Percentiles rank a stretch among this genome's conserved stretches.
Evolutionary conservation across 1,139 yeast species (phyloP).

Genomic region (Suhomyces kunorum): DNA sequence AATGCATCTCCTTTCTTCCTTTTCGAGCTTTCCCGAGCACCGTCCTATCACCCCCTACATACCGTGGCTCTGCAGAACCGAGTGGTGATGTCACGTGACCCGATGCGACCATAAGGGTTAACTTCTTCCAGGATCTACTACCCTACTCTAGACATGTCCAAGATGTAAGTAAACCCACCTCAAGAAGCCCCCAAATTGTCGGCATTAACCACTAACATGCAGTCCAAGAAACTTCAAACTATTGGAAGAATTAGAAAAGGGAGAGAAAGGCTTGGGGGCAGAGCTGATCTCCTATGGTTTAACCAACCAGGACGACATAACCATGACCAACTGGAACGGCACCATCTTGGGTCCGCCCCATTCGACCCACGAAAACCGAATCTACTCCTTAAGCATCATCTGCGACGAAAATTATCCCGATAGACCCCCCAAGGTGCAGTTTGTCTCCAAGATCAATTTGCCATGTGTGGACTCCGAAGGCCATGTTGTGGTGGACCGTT

Average conservation of each 20-base stretch:
- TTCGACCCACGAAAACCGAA: constrained; percentile 88
- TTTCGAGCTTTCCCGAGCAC: no score
- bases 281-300: constrained; percentile 95
- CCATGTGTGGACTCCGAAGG: constrained; percentile 86
- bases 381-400: constrained; percentile 75
- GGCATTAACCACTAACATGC: constrained; percentile 10
- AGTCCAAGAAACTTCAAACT: constrained; percentile 94
- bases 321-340: constrained; percentile 95
- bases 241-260: constrained; percentile 94
- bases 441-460: constrained; percentile 79
- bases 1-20: no score
- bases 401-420: constrained; percentile 91
- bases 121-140: not conserved
- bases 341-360: constrained; percentile 98
- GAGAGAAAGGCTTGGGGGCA: constrained; percentile 96
- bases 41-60: no score
- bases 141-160: constrained; percentile 33
- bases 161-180: constrained; percentile 34
- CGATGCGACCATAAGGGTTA: constrained; percentile 6
- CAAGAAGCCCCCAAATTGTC: constrained; percentile 26
- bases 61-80: no score
- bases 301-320: constrained; percentile 82
- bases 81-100: no score
- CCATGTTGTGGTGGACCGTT: constrained; percentile 56
- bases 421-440: constrained; percentile 77